Percentiles rank a stretch among this genome's conserved stretches.
phyloP scores from a whole-genome alignment of 768 basidiomycete species.

The Phallus indusiatus region DNA sequence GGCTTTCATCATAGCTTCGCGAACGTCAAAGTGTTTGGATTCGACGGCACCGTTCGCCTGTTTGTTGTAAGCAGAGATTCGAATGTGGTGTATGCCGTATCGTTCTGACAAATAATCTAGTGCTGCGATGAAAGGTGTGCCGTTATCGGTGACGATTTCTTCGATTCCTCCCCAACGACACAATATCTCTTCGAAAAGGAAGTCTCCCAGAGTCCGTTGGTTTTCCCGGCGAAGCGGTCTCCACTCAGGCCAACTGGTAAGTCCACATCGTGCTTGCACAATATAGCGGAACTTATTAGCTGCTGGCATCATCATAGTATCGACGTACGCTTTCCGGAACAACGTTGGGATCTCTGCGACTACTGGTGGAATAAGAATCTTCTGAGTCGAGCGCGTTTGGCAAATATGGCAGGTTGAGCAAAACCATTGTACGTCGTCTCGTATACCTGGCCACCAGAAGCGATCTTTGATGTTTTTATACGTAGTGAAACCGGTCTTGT shows the following conservation, averaged over 20 bases:
- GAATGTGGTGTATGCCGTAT: slow-evolving; percentile 2
- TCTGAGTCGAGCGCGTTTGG: slow-evolving; percentile 18
- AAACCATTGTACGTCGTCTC: slow-evolving; percentile 13
- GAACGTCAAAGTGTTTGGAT: not conserved
- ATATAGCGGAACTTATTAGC: slow-evolving; percentile 25
- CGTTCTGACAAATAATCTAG: not conserved
- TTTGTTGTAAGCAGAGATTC: slow-evolving; percentile 10
- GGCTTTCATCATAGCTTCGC: slow-evolving; percentile 8
- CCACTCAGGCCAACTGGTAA: slow-evolving; percentile 21
- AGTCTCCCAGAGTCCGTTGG: not conserved
- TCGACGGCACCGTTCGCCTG: slow-evolving; percentile 9
- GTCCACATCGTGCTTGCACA: slow-evolving; percentile 27
- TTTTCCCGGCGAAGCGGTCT: slow-evolving; percentile 15
- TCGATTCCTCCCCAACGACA: slow-evolving; percentile 10
- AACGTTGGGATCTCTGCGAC: slow-evolving; percentile 12
- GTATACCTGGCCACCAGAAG: slow-evolving; percentile 20
- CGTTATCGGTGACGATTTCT: slow-evolving; percentile 10
- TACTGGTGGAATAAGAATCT: slow-evolving; percentile 16
- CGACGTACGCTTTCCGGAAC: slow-evolving; percentile 27
- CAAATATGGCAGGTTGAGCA: slow-evolving; percentile 28
- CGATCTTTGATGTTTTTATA: slow-evolving; percentile 1
- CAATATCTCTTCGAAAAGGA: slow-evolving; percentile 9
- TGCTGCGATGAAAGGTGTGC: not conserved
- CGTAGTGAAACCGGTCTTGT: not conserved
- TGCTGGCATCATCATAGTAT: slow-evolving; percentile 32